Base-by-base conservation (phyloP, 441 rosid genomes). In the Pelargonium exstipulatum region DNA sequence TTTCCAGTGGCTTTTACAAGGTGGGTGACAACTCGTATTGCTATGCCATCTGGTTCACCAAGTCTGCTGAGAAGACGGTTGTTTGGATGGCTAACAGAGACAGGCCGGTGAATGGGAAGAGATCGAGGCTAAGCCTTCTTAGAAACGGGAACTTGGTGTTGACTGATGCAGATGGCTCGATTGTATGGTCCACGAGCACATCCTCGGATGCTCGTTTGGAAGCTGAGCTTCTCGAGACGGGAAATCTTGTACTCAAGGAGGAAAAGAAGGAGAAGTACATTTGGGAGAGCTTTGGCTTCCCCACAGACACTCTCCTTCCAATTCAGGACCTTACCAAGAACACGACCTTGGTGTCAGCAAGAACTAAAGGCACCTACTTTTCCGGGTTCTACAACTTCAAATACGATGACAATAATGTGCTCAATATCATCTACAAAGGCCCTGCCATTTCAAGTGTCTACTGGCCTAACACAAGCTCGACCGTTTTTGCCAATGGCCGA, bases 281-380 rank as follows among this genome's bases (percentile, higher is more conserved):
- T 29, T 29, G 35, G 35, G 35, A 29, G 35, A 29, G 35, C 35
- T 29, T 29, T 29, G 35, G 35, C 35, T 80, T 53, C 64, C 86
- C 86, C 0, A 79, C 85, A 0, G 78, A 86, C 71, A 82, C 87
- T 9, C 82, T 86, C 35, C 76, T 86, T 65, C 87, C 89, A n/a
- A 37, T 16, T 17, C 87, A 82, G 20, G 12, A 0, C 3, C 69
- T 82, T 1, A 79, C 75, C 5, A 82, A 81, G 73, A 67, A 70
- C 55, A 64, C 18, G 35, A 45, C 76, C 16, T 68, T 71, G 70
- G 70, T 76, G 9, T 71, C 79, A 12, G 14, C 35, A 64, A 68
- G 75, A 64, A 76, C 67, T 51, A 29, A 18, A 45, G 66, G 69
- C 57, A 68, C 73, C 5, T 71, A 68, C 48, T 65, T 68, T 17